Evolutionary conservation across 169 alveolate genomes (phyloP).

Genomic region (Plasmodium knowlesi): DNA sequence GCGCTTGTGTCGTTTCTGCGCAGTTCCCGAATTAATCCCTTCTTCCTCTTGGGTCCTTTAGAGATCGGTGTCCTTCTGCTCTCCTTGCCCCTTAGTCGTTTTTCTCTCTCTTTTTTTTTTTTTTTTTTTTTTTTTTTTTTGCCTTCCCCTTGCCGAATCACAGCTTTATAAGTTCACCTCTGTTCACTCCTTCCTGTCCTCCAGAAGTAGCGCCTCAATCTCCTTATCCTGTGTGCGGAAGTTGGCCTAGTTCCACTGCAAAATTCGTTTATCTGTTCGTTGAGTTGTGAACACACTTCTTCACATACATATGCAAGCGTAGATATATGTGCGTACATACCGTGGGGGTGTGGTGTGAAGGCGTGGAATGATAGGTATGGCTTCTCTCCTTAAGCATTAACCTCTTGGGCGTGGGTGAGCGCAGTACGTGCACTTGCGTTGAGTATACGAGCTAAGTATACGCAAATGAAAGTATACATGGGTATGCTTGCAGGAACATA

Average conservation of each 20-base stretch:
- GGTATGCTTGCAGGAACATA: neutral
- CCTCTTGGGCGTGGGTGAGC: neutral
- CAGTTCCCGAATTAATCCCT: neutral
- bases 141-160: neutral
- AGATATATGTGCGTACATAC: neutral
- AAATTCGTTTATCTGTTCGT: neutral
- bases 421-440: neutral
- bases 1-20: neutral
- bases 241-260: neutral
- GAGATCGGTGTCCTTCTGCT: neutral
- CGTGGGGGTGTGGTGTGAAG: neutral
- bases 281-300: neutral
- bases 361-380: neutral
- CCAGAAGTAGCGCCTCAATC: neutral
- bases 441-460: neutral
- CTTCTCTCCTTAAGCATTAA: neutral
- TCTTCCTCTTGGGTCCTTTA: neutral
- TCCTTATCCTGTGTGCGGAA: neutral
- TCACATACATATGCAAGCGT: neutral
- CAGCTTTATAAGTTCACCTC: neutral
- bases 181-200: neutral
- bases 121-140: neutral
- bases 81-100: neutral
- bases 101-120: neutral
- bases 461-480: neutral